Evolutionary conservation across 2,329 filamentous ascomycete genomes (phyloP).

Genomic region (Penicillium occitanis): DNA sequence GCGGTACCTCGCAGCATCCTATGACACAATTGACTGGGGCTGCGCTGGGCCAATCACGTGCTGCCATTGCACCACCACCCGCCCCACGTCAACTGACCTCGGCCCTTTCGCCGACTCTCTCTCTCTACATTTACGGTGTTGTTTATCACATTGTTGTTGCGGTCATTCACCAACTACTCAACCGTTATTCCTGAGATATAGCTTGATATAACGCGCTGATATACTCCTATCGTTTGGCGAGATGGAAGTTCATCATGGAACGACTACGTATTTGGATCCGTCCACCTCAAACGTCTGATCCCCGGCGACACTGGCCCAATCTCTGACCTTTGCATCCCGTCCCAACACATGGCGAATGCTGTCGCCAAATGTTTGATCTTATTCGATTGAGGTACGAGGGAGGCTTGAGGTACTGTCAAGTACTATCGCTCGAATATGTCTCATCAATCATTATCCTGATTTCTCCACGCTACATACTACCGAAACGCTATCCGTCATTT

Average conservation of each 20-base stretch:
- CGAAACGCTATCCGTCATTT: conserved; percentile 8
- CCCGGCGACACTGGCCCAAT: background rate
- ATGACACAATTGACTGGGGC: conserved; percentile 7
- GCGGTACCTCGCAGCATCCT: background rate
- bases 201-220: background rate
- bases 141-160: background rate
- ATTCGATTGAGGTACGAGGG: background rate
- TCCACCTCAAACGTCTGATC: background rate
- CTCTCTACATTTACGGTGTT: background rate
- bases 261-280: background rate
- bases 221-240: background rate
- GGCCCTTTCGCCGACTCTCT: background rate
- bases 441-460: background rate
- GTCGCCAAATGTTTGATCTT: background rate
- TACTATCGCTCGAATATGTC: background rate
- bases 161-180: background rate
- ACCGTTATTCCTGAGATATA: background rate
- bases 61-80: too few species aligned
- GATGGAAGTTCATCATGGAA: background rate
- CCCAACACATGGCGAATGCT: background rate
- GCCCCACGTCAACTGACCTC: conserved; percentile 1
- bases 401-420: background rate
- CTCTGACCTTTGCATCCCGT: background rate
- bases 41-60: background rate
- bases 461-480: background rate